These are phyloP conservation scores for Solanum rostratum DNA, from an alignment of 257 asterid genomes.

Conservation along the genomic window DNA sequence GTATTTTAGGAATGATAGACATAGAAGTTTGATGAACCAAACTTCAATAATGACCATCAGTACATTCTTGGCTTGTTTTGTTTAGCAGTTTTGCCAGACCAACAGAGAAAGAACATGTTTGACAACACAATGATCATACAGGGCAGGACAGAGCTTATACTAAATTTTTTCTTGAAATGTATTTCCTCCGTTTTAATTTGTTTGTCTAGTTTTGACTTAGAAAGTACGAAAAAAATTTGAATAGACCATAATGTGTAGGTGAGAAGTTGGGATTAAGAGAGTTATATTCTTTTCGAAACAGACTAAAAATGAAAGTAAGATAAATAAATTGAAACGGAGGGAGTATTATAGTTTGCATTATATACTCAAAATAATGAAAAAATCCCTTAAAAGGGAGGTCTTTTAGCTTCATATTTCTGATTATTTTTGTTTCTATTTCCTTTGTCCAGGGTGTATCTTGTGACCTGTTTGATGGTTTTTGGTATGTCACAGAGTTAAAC, in stretches of 20 bases:
- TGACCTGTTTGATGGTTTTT: conserved; percentile 70
- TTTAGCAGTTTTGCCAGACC: not conserved
- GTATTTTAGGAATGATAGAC: not conserved
- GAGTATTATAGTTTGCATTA: not conserved
- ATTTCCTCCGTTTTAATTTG: not conserved
- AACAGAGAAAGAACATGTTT: not conserved
- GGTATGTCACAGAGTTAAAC: conserved; percentile 75
- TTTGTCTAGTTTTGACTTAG: not conserved
- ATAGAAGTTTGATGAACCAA: not conserved
- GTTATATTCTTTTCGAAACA: not conserved
- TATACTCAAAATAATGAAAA: not conserved
- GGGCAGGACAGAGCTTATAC: not conserved
- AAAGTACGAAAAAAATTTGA: no score
- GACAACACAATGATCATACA: not conserved
- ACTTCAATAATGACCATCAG: not conserved
- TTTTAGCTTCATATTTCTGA: not conserved
- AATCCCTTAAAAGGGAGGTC: not conserved
- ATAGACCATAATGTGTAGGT: no score
- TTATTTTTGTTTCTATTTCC: not conserved
- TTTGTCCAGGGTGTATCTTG: conserved; percentile 84
- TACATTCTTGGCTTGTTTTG: not conserved
- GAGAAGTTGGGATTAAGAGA: no score
- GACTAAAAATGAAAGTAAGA: not conserved
- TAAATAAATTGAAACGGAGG: not conserved
- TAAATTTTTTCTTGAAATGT: not conserved